These are phyloP conservation scores for Pichia sp. DNA, from an alignment of 1,139 yeast genomes.

Conservation along the genomic window DNA sequence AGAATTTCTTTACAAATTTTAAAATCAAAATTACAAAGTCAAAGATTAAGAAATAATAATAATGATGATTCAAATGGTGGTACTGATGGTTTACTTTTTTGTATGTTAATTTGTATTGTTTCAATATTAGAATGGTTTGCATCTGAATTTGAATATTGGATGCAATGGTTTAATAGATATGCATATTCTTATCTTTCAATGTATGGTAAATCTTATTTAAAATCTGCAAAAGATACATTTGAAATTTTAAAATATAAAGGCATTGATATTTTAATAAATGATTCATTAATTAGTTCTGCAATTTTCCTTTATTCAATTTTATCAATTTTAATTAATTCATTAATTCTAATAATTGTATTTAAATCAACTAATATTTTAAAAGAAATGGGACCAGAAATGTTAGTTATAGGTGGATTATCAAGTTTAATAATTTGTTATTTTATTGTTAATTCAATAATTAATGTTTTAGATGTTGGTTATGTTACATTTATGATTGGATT, in stretches of 20 bases:
- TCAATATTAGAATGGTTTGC: slow-evolving; percentile 45
- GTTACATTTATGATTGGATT: slow-evolving; percentile 83
- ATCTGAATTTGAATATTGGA: slow-evolving; percentile 68
- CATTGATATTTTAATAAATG: slow-evolving; percentile 78
- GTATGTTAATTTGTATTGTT: slow-evolving; percentile 31
- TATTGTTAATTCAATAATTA: slow-evolving; percentile 61
- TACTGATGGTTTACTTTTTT: slow-evolving; percentile 17
- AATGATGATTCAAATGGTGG: slow-evolving; percentile 9
- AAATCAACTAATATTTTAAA: slow-evolving; percentile 24
- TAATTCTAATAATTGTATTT: slow-evolving; percentile 33
- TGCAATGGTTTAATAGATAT: slow-evolving; percentile 81
- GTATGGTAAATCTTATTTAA: slow-evolving; percentile 72
- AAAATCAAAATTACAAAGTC: slow-evolving; percentile 18
- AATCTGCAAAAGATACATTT: slow-evolving; percentile 79
- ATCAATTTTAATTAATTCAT: slow-evolving; percentile 49
- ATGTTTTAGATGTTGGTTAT: slow-evolving; percentile 70
- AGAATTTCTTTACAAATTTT: slow-evolving; percentile 19
- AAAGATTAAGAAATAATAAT: slow-evolving; percentile 5
- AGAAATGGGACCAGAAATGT: slow-evolving; percentile 62
- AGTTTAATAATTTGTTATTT: slow-evolving; percentile 72
- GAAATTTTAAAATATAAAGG: slow-evolving; percentile 73
- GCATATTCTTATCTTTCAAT: slow-evolving; percentile 85
- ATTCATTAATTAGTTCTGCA: slow-evolving; percentile 76
- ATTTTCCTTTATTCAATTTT: slow-evolving; percentile 66
- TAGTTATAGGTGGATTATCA: slow-evolving; percentile 74